Percentiles rank a stretch among this genome's conserved stretches.
Evolutionary conservation across 1,284 basidiomycete species (phyloP).

Genomic region (Ustilago nuda): DNA sequence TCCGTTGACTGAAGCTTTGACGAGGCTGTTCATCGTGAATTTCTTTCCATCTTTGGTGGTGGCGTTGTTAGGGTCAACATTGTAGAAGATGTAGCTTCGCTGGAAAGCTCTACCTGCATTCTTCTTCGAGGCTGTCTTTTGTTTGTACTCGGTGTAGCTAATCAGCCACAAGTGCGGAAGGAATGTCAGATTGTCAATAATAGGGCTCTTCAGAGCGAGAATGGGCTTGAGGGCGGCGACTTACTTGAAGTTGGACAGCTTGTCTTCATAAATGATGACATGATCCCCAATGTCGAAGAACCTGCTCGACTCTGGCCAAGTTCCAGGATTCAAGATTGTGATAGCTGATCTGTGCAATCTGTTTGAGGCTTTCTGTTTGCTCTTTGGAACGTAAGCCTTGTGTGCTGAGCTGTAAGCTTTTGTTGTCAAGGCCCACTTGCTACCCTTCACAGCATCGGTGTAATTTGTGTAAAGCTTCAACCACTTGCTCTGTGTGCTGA

Average conservation of each 20-base stretch:
- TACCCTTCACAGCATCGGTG: constrained; percentile 19
- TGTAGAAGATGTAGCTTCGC: constrained; percentile 31
- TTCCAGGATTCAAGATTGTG: constrained; percentile 29
- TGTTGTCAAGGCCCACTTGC: constrained; percentile 3
- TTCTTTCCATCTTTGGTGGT: constrained; percentile 18
- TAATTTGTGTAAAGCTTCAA: constrained; percentile 13
- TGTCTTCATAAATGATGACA: constrained; percentile 30
- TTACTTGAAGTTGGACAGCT: constrained; percentile 31
- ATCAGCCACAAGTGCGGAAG: not conserved
- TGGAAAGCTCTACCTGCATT: constrained; percentile 9
- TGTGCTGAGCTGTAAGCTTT: not conserved
- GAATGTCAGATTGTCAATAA: not conserved
- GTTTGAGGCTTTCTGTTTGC: not conserved
- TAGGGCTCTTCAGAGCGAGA: not conserved
- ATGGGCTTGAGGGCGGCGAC: not conserved
- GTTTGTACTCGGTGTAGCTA: constrained; percentile 17
- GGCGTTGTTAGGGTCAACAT: constrained; percentile 10
- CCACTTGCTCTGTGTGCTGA: constrained; percentile 1
- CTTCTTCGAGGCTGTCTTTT: not conserved
- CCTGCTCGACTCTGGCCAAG: constrained; percentile 16
- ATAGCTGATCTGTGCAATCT: constrained; percentile 5
- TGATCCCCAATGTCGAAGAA: constrained; percentile 25
- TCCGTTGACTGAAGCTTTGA: constrained; percentile 4
- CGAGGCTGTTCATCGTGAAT: constrained; percentile 10
- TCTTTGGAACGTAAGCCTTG: constrained; percentile 1